Evolutionary conservation across 2,329 filamentous ascomycete genomes (phyloP).

Genomic region (Phaeosphaeriaceae sp.): DNA sequence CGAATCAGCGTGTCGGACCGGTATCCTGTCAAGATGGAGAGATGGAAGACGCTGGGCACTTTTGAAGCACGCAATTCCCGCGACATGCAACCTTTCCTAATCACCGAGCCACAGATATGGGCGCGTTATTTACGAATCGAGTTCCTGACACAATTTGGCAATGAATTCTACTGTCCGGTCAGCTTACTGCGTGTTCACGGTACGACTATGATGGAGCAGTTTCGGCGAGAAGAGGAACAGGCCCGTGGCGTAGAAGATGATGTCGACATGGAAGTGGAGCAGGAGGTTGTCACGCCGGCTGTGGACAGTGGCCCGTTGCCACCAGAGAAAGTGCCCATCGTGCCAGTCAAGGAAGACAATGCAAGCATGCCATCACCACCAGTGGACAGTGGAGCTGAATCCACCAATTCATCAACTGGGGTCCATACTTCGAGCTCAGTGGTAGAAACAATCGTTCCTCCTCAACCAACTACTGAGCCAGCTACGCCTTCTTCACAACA

Average conservation of each 20-base stretch:
- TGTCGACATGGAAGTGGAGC: conserved; percentile 63
- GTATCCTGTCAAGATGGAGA: conserved; percentile 89
- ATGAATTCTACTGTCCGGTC: conserved; percentile 94
- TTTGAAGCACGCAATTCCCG: conserved; percentile 93
- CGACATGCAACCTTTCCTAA: conserved; percentile 90
- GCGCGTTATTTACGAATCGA: conserved; percentile 92
- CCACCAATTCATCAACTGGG: conserved; percentile 1
- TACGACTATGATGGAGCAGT: conserved; percentile 92
- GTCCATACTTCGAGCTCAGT: not conserved
- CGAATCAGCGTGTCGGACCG: conserved; percentile 91
- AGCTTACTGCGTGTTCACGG: conserved; percentile 92
- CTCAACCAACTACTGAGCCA: conserved; percentile 1
- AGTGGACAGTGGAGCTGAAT: not conserved
- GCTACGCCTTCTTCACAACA: not conserved
- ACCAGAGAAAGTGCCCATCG: conserved; percentile 25
- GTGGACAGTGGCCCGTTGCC: conserved; percentile 31
- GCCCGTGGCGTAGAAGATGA: conserved; percentile 65
- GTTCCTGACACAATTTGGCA: conserved; percentile 91
- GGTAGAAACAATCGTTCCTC: conserved; percentile 1
- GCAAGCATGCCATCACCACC: not conserved
- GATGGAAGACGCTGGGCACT: conserved; percentile 87
- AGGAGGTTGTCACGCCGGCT: conserved; percentile 48
- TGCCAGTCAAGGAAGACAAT: conserved; percentile 20
- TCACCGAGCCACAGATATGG: conserved; percentile 96
- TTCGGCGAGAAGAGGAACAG: conserved; percentile 82